Conservation (phyloP, 305 asterid species). For the Nicotiana rustica region DNA sequence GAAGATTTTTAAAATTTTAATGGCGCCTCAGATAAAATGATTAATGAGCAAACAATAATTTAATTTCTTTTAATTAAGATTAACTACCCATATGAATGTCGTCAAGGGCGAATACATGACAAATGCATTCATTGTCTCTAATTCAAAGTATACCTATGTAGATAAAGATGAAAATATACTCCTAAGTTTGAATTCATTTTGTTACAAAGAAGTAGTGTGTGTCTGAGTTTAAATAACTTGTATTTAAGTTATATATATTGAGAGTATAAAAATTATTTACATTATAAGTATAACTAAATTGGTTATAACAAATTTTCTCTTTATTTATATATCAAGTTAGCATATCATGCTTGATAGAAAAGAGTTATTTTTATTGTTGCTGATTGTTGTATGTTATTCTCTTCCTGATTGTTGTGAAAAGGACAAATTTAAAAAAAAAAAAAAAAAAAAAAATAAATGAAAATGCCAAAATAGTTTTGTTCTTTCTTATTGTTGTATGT, state of each 20-base stretch:
- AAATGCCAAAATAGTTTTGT: background rate
- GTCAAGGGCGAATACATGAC: background rate
- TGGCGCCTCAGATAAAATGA: background rate
- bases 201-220: background rate
- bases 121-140: background rate
- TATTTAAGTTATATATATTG: too few species aligned
- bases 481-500: background rate
- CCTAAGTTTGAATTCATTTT: background rate
- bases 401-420: too few species aligned
- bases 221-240: too few species aligned
- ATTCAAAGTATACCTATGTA: background rate
- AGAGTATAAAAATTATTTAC: too few species aligned
- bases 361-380: too few species aligned
- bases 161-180: background rate
- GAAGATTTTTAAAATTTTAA: background rate
- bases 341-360: too few species aligned
- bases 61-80: background rate
- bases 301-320: too few species aligned
- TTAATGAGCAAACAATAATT: background rate
- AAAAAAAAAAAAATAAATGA: background rate
- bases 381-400: too few species aligned
- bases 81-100: background rate
- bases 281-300: too few species aligned
- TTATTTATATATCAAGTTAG: too few species aligned
- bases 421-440: too few species aligned